A percentile compares a stretch with the other conserved stretches of the same genome.
Evolutionary conservation across 352 stramenopile genomes (phyloP).

Genomic region (Globisporangium spiculum): DNA sequence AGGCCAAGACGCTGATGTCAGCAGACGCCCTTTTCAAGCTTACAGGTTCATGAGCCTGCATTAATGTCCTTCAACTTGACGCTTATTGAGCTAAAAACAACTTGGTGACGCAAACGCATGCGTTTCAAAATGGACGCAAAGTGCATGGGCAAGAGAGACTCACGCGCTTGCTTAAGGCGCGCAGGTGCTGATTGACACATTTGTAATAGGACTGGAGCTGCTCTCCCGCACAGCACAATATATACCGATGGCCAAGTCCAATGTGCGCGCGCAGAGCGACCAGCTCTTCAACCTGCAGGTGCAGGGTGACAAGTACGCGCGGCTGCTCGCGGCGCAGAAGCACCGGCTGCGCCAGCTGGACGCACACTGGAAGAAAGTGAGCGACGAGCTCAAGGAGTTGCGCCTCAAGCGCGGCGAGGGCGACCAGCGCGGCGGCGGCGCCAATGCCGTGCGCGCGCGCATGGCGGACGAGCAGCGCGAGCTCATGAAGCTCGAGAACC

Average conservation of each 20-base stretch:
- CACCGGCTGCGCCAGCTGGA: conserved; percentile 66
- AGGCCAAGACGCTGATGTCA: too few relatives aligned
- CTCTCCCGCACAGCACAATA: neutral
- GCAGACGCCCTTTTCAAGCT: too few relatives aligned
- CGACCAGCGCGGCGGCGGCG: conserved; percentile 67
- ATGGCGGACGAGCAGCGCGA: conserved; percentile 76
- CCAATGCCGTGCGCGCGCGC: conserved; percentile 62
- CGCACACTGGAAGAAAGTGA: conserved; percentile 62
- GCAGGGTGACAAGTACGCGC: conserved; percentile 76
- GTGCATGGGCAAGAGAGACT: neutral
- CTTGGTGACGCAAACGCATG: neutral
- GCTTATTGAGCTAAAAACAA: neutral
- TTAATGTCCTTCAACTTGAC: neutral
- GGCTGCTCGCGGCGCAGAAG: conserved; percentile 68
- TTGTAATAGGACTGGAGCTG: neutral
- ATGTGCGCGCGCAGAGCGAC: conserved; percentile 66
- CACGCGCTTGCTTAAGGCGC: neutral
- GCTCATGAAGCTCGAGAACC: conserved; percentile 78
- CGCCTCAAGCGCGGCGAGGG: conserved; percentile 61
- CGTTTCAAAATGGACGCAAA: neutral
- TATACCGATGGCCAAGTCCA: conserved; percentile 53
- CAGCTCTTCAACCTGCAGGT: conserved; percentile 83
- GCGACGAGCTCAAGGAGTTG: conserved; percentile 67
- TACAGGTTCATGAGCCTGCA: neutral
- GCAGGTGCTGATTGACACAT: neutral